Evolutionary conservation across 179 eudicot species (phyloP).

Genomic region (Nepenthes alata): DNA sequence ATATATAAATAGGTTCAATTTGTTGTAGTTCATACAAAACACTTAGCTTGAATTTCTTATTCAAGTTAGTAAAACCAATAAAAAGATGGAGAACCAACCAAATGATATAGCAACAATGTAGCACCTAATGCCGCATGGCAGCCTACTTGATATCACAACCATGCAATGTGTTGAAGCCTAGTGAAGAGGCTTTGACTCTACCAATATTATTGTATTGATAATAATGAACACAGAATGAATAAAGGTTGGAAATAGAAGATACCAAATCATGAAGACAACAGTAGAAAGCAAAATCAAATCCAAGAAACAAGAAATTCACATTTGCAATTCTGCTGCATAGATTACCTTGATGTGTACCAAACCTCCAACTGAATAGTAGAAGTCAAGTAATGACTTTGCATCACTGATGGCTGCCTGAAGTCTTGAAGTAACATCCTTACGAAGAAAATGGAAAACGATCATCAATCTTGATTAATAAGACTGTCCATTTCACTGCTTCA

Average conservation of each 20-base stretch:
- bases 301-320: slow-evolving; percentile 1
- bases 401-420: slow-evolving; percentile 41
- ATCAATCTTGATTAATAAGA: too few species aligned
- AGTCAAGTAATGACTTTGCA: slow-evolving; percentile 56
- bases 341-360: slow-evolving; percentile 66
- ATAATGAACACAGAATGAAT: background rate
- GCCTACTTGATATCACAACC: too few species aligned
- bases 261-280: background rate
- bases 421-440: slow-evolving; percentile 52
- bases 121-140: too few species aligned
- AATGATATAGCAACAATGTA: too few species aligned
- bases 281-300: background rate
- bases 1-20: too few species aligned
- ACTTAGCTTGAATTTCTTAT: too few species aligned
- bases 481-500: background rate
- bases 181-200: too few species aligned
- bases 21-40: too few species aligned
- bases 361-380: slow-evolving; percentile 62
- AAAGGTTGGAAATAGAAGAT: background rate
- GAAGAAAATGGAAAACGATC: background rate
- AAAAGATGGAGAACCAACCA: too few species aligned
- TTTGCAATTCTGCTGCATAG: background rate
- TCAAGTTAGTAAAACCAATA: too few species aligned
- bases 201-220: too few species aligned
- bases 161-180: too few species aligned